Base-by-base conservation (phyloP, 768 basidiomycete genomes). In the Trametes sanguinea region DNA sequence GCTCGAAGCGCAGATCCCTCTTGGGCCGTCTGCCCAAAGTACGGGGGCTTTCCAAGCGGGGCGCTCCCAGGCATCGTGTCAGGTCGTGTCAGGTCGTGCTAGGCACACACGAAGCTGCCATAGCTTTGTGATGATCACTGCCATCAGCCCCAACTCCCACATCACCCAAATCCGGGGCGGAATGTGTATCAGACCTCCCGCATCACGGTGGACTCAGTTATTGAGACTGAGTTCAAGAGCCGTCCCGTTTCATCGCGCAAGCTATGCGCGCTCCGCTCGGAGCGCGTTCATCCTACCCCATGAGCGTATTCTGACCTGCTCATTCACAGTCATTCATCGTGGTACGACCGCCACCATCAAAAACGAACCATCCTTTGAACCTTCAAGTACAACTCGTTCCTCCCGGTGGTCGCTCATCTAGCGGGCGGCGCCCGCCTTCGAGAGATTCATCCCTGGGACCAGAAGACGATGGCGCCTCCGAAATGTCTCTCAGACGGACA, bases 371-470 rank as follows among this genome's bases (percentile, higher is more conserved):
- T 65, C 90, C 94, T 0, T 79, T 95, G 46, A 95, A 95, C 72
- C 80, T 96, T 0, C 95, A 97, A 68, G 87, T 97, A 10, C 95
- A 97, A 73, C 87, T 97, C 44, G 89, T 96, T 1, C 91, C 92
- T 5, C 89, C 87, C 44, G 75, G 74, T 16, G 63, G 65, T 30
- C 61, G 69, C 7, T 72, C 72, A 29, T 68, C 74, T 4, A 72
- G 74, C 9, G 76, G 72, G 47, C 74, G 80, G 17, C 78, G 81
- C 58, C 42, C 42, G 14, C 42, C 42, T 14, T 81, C 84, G 29
- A 69, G 80, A 48, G 84, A 85, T 61, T 64, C 71, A 40, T 71
- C 77, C 0, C 61, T 73, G 17, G 72, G 77, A 5, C 67, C 75
- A 4, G 65, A 69, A 17, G 68, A 64, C 51, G 59, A 69, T 67